Base-by-base conservation (phyloP, 2,329 filamentous ascomycete species). In the Cercospora sp. region DNA sequence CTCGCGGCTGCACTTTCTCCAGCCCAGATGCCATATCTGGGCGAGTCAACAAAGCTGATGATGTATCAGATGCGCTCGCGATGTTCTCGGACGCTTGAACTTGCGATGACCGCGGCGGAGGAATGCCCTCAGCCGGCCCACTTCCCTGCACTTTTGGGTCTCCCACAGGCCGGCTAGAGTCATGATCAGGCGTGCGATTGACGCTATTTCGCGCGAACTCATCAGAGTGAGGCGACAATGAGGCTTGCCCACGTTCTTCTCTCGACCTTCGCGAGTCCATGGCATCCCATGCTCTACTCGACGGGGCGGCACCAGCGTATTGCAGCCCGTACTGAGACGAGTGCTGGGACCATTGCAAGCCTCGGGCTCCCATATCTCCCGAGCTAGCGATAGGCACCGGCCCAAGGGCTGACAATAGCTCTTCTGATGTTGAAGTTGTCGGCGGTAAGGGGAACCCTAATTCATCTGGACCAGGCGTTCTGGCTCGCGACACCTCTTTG, bases 341-440 rank as follows among this genome's bases (percentile, higher is more conserved):
- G 10, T n/a, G 28, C 24, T 58, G 53, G 30, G 26, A 32, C 0
- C 5, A 16, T 28, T 30, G 26, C 53, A n/a, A 58, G 30, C 8
- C 53, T 30, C 53, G 26, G 4, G 21, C 26, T n/a, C 28, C 30
- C 21, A 13, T n/a, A 34, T 34, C 28, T 18, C 2, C 16, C 10
- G 13, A 58, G 26, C 26, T 28, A 34, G 16, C 24, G 13, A 3
- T 21, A 30, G 73, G 72, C 5, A 70, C 69, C 6, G 73, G 70
- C 16, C 73, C 73, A 18, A 75, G 69, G 2, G 72, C 72, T 45
- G 65, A 58, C 2, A 74, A 67, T 18, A 73, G 45, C 30, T 74
- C 73, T 26, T 75, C 72, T 7, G 72, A 71, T 10, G 66, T 69
- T 2, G 71, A 73, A 12, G 68, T 73, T 3, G 72, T 67, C 5